Conservation (phyloP, 108 stramenopile species). For the Nannochloropsis oceanica region DNA sequence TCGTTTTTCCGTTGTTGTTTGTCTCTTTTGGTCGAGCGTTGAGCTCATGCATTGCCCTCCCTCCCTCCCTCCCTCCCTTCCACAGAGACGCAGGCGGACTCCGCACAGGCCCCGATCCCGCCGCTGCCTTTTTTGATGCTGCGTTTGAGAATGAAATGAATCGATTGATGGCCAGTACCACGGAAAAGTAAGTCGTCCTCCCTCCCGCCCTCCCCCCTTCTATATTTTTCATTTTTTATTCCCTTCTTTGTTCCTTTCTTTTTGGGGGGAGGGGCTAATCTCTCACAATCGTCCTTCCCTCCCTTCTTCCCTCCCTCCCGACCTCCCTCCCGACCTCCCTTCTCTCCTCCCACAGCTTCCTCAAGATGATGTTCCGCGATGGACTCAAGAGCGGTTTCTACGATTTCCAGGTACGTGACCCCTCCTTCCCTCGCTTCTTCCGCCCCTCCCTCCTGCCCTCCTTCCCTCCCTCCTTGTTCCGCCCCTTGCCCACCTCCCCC, state of each 20-base stretch:
- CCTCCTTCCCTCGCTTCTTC: slow-evolving; percentile 78
- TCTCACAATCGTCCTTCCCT: not conserved
- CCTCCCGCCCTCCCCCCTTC: not conserved
- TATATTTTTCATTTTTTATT: not conserved
- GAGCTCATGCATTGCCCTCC: not conserved
- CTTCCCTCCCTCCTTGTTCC: not conserved
- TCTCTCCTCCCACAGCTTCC: not conserved
- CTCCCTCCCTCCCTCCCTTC: not conserved
- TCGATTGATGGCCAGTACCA: slow-evolving; percentile 46
- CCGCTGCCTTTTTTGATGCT: slow-evolving; percentile 2
- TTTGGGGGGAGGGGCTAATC: not conserved
- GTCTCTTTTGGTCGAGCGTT: not conserved
- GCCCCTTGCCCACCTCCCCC: too few species aligned
- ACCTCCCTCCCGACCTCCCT: not conserved
- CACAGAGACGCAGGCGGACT: not conserved
- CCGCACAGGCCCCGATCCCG: not conserved
- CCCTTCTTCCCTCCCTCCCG: not conserved
- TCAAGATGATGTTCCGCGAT: slow-evolving; percentile 49
- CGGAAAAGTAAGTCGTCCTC: too few species aligned
- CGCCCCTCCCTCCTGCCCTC: slow-evolving; percentile 32
- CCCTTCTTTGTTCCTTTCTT: not conserved
- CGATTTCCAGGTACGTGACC: slow-evolving; percentile 70
- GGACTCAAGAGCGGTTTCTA: slow-evolving; percentile 81
- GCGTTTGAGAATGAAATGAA: slow-evolving; percentile 80
- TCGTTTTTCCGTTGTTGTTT: not conserved